Percentiles rank a stretch among this genome's conserved stretches.
Evolutionary conservation across 108 stramenopile genomes (phyloP).

Genomic region (Fragilaria crotonensis): DNA sequence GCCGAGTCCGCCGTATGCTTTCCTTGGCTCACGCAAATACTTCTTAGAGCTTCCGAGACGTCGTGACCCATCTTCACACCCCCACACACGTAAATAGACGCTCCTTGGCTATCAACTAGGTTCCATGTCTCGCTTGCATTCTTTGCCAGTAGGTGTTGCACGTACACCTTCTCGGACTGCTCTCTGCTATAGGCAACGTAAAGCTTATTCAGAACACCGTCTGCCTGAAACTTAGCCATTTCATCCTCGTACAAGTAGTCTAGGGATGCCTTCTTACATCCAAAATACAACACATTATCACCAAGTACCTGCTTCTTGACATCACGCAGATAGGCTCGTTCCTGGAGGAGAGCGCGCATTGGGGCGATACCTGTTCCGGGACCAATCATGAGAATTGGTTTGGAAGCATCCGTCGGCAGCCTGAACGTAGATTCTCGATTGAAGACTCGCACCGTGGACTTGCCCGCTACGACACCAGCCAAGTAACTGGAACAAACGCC

Average conservation of each 20-base stretch:
- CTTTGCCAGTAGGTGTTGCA: slow-evolving; percentile 82
- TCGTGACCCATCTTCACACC: slow-evolving; percentile 84
- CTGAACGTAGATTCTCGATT: slow-evolving; percentile 89
- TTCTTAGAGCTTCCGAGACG: slow-evolving; percentile 64
- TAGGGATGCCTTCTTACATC: slow-evolving; percentile 73
- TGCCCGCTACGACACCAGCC: slow-evolving; percentile 20
- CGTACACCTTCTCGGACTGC: slow-evolving; percentile 84
- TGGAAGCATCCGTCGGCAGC: slow-evolving; percentile 45
- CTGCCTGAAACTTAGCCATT: slow-evolving; percentile 45
- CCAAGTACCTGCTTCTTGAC: slow-evolving; percentile 30
- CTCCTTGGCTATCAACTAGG: slow-evolving; percentile 48
- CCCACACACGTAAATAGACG: slow-evolving; percentile 85
- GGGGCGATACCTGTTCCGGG: slow-evolving; percentile 98
- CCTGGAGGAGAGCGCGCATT: slow-evolving; percentile 92
- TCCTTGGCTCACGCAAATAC: slow-evolving; percentile 43
- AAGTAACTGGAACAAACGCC: slow-evolving; percentile 90
- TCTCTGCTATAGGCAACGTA: slow-evolving; percentile 90
- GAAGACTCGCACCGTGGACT: slow-evolving; percentile 66
- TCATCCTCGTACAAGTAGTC: slow-evolving; percentile 95
- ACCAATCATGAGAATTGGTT: slow-evolving; percentile 92
- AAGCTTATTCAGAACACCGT: slow-evolving; percentile 68
- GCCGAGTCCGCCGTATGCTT: slow-evolving; percentile 48
- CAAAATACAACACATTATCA: slow-evolving; percentile 89
- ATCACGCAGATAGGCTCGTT: slow-evolving; percentile 50
- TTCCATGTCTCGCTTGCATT: slow-evolving; percentile 59